Percentiles rank a stretch among this genome's conserved stretches.
These are phyloP conservation scores for Periconia sp. DNA, from an alignment of 2,329 filamentous ascomycete species.

Conservation along the genomic window DNA sequence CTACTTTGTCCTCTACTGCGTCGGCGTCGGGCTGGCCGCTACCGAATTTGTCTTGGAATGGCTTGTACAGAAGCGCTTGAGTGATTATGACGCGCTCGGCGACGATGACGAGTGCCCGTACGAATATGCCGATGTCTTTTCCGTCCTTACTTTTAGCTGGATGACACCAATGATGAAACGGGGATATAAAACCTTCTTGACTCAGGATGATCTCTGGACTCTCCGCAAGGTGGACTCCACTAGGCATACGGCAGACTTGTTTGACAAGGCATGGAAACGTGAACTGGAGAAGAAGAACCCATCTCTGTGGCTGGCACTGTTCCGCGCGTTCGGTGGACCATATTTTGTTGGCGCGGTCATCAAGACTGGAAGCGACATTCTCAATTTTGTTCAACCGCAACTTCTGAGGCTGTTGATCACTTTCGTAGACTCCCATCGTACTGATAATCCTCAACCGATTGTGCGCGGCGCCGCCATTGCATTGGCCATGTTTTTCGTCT, in stretches of 20 bases:
- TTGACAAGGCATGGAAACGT: conserved; percentile 74
- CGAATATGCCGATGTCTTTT: conserved; percentile 93
- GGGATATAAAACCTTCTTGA: conserved; percentile 88
- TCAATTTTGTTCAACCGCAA: conserved; percentile 90
- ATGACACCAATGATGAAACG: conserved; percentile 98
- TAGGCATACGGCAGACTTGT: conserved; percentile 66
- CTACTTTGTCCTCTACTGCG: conserved; percentile 77
- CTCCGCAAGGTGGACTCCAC: conserved; percentile 80
- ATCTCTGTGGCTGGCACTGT: conserved; percentile 83
- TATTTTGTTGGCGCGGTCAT: conserved; percentile 81
- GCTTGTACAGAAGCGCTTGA: conserved; percentile 78
- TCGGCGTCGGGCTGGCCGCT: conserved; percentile 69
- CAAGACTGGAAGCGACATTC: conserved; percentile 83
- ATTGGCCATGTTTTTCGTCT: conserved; percentile 87
- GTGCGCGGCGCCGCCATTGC: conserved; percentile 86
- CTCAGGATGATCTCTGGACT: conserved; percentile 95
- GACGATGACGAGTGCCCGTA: conserved; percentile 73
- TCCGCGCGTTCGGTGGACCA: conserved; percentile 80
- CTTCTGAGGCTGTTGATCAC: conserved; percentile 79
- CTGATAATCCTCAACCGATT: conserved; percentile 69
- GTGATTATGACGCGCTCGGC: conserved; percentile 67
- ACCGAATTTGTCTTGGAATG: conserved; percentile 80
- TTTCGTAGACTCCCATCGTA: conserved; percentile 77
- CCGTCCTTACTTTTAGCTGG: conserved; percentile 91
- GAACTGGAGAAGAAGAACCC: conserved; percentile 74